Evolutionary conservation across 2,329 filamentous ascomycete species (phyloP).

Genomic region (Magnaporthiopsis incrustans): DNA sequence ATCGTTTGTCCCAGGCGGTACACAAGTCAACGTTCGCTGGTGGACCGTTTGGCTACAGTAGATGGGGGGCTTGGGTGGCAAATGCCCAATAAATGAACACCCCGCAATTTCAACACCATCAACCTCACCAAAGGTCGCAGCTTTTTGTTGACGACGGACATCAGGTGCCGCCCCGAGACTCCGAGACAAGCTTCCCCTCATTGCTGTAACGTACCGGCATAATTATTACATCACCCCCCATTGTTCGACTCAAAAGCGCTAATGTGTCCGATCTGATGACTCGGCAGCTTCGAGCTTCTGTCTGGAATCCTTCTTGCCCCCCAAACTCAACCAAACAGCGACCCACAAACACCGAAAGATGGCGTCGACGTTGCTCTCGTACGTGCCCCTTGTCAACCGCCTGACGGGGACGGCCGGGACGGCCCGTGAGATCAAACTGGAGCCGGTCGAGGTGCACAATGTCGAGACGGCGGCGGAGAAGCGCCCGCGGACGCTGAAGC

Average conservation of each 20-base stretch:
- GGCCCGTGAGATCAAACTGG: conserved; percentile 42
- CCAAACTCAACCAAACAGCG: neutral
- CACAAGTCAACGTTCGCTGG: too few species aligned
- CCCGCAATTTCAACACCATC: too few species aligned
- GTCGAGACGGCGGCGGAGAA: conserved; percentile 76
- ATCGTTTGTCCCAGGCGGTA: too few species aligned
- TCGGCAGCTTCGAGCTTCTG: too few species aligned
- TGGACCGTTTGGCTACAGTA: too few species aligned
- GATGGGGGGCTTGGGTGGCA: too few species aligned
- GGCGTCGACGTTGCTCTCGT: conserved; percentile 18
- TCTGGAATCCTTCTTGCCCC: too few species aligned
- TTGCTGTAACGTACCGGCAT: neutral
- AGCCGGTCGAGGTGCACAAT: conserved; percentile 65
- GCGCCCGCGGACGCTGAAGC: conserved; percentile 74
- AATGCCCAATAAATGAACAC: too few species aligned
- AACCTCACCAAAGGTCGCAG: too few species aligned
- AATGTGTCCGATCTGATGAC: neutral
- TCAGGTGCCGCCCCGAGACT: neutral
- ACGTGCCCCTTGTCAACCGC: conserved; percentile 22
- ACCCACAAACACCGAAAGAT: conserved; percentile 9
- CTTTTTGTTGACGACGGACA: too few species aligned
- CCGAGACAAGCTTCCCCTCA: neutral
- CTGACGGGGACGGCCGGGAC: conserved; percentile 17
- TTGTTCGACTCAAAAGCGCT: neutral
- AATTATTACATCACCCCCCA: neutral